Evolutionary conservation across 2,329 filamentous ascomycete genomes (phyloP), one percentile per base, ranked within the genome.

Genomic region (Orbilia quercus): DNA sequence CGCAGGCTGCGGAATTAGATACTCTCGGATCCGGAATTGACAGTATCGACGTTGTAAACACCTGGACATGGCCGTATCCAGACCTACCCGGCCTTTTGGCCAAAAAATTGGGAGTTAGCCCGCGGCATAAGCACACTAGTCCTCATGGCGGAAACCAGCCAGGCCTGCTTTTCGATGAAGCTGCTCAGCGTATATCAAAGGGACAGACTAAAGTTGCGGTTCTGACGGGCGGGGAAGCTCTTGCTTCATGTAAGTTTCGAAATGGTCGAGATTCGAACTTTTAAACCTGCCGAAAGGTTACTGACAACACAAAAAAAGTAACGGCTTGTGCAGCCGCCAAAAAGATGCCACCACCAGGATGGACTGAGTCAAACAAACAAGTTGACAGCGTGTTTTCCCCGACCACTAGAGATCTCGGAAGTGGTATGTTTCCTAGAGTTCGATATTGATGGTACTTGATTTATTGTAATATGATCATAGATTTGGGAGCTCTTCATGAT

Each of bases 1-100:
- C 84, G 0, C 79, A 78, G 0, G 75, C 82, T 7, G 76, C 78
- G 11, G 20, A 45, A 0, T 76, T 78, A 1, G 40, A 77, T 1
- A 65, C 78, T 1, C 77, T 88, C 0, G 82, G 82, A 70, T 76
- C 80, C 0, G 79, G 79, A 0, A 84, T 88, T 58, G 87, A 89
- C 77, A 86, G 84, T 75, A 81, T 90, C 48, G 82, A 84, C 45
- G 83, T 89, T 2, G 87, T 89, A 7, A 83, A 82, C 42, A 86
- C 86, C 0, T 90, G 88, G 88, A 89, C 88, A 0, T 89, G 88
- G 88, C 84, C 85, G 0, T 90, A 90, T 77, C 79, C 82, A 0
- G 84, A 90, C 77, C 79, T 89, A 1, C 86, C 87, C 0, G 82
- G 81, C 3, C 79, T 86, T 0, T 77, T 90, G 4, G 81, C 84